Conservation (phyloP, 78 protist species). For the Chrysochromulina parva region DNA sequence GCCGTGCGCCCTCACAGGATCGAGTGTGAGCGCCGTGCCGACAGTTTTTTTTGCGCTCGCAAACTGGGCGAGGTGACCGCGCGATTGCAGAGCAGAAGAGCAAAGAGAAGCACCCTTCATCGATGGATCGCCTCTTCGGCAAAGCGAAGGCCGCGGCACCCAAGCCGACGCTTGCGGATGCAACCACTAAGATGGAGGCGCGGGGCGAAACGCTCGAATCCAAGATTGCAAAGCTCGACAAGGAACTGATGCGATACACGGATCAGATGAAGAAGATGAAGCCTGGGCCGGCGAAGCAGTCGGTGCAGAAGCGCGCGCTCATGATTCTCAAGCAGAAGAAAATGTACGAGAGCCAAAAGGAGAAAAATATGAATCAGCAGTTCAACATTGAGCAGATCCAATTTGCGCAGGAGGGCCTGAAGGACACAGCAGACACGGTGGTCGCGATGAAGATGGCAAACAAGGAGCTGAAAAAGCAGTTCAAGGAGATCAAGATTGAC, state of each 20-base stretch:
- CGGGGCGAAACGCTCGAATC: neutral
- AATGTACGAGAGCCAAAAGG: neutral
- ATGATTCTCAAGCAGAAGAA: neutral
- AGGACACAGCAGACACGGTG: neutral
- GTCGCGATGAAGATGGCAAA: neutral
- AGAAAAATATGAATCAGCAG: neutral
- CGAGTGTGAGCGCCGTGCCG: no score
- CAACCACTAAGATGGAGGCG: neutral
- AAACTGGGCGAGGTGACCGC: no score
- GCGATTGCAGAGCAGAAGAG: no score
- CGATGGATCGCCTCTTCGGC: neutral
- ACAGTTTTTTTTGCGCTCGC: no score
- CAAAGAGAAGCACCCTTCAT: no score
- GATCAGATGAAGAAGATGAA: slow-evolving; percentile 1
- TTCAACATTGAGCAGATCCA: neutral
- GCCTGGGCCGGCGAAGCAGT: neutral
- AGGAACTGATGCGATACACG: neutral
- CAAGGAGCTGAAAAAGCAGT: neutral
- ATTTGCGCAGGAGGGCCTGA: neutral
- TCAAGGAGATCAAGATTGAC: neutral
- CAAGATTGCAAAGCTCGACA: neutral
- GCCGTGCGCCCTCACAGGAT: no score
- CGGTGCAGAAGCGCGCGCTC: slow-evolving; percentile 6
- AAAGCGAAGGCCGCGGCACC: neutral
- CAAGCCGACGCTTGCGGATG: neutral